Percentiles rank a stretch among this genome's conserved stretches.
These are phyloP conservation scores for Chaetomium cochliodes DNA, from an alignment of 495 filamentous ascomycete species.

Conservation along the genomic window DNA sequence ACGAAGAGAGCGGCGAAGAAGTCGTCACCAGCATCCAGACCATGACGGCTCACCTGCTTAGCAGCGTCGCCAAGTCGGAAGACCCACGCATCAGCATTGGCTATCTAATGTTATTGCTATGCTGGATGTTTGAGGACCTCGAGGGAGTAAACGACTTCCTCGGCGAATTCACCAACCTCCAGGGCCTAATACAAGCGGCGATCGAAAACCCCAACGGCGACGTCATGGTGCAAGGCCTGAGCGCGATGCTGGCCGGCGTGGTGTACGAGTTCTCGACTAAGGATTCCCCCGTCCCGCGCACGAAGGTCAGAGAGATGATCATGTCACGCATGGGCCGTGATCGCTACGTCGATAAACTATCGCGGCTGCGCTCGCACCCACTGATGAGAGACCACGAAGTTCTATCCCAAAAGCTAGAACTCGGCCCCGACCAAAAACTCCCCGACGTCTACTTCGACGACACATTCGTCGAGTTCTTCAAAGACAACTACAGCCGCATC, in stretches of 20 bases:
- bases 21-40: constrained; percentile 92
- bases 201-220: constrained; percentile 61
- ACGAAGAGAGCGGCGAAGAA: constrained; percentile 88
- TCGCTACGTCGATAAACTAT: constrained; percentile 83
- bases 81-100: constrained; percentile 82
- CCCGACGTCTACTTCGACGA: constrained; percentile 85
- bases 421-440: constrained; percentile 56
- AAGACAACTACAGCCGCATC: constrained; percentile 89
- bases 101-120: constrained; percentile 88
- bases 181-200: constrained; percentile 69
- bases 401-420: constrained; percentile 63
- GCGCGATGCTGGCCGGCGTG: constrained; percentile 78
- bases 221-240: constrained; percentile 73
- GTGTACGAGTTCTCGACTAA: constrained; percentile 98
- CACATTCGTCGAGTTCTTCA: constrained; percentile 89
- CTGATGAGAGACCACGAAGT: constrained; percentile 90
- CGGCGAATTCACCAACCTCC: constrained; percentile 88
- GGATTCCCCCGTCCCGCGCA: constrained; percentile 85
- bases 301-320: constrained; percentile 77
- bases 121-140: constrained; percentile 90
- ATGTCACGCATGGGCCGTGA: constrained; percentile 78
- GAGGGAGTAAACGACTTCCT: constrained; percentile 92
- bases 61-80: constrained; percentile 64
- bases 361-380: constrained; percentile 73
- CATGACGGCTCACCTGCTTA: constrained; percentile 75